Percentiles rank a stretch among this genome's conserved stretches.
phyloP scores from a whole-genome alignment of 768 basidiomycete genomes.

The Trametes sanguinea region DNA sequence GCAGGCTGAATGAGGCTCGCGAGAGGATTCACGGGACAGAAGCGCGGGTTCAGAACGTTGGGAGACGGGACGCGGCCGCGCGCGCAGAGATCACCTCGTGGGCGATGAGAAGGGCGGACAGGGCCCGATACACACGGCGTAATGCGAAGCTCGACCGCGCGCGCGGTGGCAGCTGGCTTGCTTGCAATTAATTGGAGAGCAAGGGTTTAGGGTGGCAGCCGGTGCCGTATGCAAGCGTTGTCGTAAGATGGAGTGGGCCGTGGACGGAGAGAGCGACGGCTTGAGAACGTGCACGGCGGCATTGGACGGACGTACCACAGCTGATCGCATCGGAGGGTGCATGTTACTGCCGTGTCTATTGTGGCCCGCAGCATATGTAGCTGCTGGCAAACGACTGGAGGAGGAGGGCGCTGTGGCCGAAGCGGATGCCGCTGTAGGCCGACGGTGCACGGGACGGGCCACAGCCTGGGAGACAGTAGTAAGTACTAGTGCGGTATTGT shows the following conservation, averaged over 20 bases:
- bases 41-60: not conserved
- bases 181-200: too few relatives aligned
- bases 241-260: constrained; percentile 18
- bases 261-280: not conserved
- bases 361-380: too few relatives aligned
- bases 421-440: too few relatives aligned
- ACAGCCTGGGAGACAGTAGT: too few relatives aligned
- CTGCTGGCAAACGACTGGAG: too few relatives aligned
- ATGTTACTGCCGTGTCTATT: not conserved
- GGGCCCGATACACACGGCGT: constrained; percentile 19
- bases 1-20: constrained; percentile 13
- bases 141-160: not conserved
- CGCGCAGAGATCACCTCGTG: constrained; percentile 28
- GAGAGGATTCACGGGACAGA: constrained; percentile 14
- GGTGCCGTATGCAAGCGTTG: not conserved
- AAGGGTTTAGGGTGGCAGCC: too few relatives aligned
- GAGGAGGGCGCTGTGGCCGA: too few relatives aligned
- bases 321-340: not conserved
- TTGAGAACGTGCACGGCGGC: constrained; percentile 19
- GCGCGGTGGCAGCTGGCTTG: not conserved
- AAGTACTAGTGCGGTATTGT: too few relatives aligned
- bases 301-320: constrained; percentile 5
- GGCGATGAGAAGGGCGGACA: constrained; percentile 20
- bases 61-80: too few relatives aligned
- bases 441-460: too few relatives aligned